phyloP scores from a whole-genome alignment of 306 rosid genomes.

The Prunus mira region DNA sequence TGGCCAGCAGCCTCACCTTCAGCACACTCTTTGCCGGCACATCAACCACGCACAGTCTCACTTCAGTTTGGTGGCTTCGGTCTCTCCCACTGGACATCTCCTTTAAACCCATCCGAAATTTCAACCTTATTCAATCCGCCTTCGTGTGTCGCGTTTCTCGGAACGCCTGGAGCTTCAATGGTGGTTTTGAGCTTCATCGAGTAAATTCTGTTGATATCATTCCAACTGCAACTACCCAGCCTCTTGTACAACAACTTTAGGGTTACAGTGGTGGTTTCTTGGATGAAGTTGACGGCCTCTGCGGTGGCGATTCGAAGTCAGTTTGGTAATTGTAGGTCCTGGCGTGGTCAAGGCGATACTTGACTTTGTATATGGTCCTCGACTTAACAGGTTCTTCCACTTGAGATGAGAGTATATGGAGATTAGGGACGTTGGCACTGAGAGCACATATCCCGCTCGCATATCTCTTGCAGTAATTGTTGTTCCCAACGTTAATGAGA shows the following conservation, averaged over 20 bases:
- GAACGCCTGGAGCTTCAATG: background rate
- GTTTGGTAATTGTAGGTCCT: slow-evolving; percentile 8
- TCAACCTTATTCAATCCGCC: background rate
- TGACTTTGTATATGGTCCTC: slow-evolving; percentile 5
- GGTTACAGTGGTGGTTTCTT: background rate
- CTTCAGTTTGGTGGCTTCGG: slow-evolving; percentile 3
- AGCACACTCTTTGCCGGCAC: background rate
- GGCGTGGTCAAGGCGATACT: background rate
- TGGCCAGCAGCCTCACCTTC: background rate
- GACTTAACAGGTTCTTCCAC: slow-evolving; percentile 6
- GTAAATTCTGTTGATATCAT: background rate
- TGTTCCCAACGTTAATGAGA: slow-evolving; percentile 5
- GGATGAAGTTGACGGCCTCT: slow-evolving; percentile 4
- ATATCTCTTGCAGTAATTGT: slow-evolving; percentile 1
- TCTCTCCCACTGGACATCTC: slow-evolving; percentile 4
- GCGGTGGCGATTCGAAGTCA: background rate
- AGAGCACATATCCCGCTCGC: background rate
- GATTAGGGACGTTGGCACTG: background rate
- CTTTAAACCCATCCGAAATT: background rate
- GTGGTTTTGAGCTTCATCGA: background rate
- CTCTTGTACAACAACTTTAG: background rate
- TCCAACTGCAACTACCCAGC: background rate
- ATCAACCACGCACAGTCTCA: background rate
- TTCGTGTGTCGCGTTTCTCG: background rate
- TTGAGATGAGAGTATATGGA: background rate